Evolutionary conservation across 83 land plant genomes (phyloP), one percentile per base, ranked within the genome.

Genomic region (Picea abies): DNA sequence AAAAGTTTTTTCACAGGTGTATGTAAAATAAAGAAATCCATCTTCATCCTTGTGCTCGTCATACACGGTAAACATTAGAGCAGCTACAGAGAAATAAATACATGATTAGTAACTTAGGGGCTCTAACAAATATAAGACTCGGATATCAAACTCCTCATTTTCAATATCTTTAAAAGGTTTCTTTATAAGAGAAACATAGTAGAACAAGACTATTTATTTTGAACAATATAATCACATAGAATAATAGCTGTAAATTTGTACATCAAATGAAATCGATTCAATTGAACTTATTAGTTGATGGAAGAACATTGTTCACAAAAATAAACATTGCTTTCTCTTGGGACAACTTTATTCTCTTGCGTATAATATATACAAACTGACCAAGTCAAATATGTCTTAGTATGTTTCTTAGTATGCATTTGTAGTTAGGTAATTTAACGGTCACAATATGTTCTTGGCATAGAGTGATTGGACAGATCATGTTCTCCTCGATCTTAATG

Each of bases 21-120:
- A n/a, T n/a, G n/a, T n/a, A n/a, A n/a, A n/a, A n/a, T n/a, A n/a
- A n/a, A n/a, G n/a, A n/a, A n/a, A n/a, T n/a, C n/a, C n/a, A n/a
- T n/a, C n/a, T 29, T 29, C 0, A 77, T 85, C 87, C 63, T 85
- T 85, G 49, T 82, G 72, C 23, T 85, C 87, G 56, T 82, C 84
- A 68, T 85, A 85, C 11, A 78, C 60, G 7, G 56, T 23, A 10
- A 81, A 85, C 84, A 85, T 82, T 81, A 85, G 4, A 26, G 81
- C 71, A 20, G 78, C 84, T 63, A 69, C 78, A 14, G 3, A 1
- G 12, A 10, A 73, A 72, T n/a, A 41, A 73, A 73, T 1, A 44
- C 60, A 73, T 0, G 23, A 3, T 73, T 4, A 76, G 16, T 3
- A 47, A 47, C 32, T 49, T 0, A 49, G n/a, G 37, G 32, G 6